A percentile compares a stretch with the other conserved stretches of the same genome.
Conservation (phyloP, 805 yeast genomes). For the Cyberlindnera saturnus region DNA sequence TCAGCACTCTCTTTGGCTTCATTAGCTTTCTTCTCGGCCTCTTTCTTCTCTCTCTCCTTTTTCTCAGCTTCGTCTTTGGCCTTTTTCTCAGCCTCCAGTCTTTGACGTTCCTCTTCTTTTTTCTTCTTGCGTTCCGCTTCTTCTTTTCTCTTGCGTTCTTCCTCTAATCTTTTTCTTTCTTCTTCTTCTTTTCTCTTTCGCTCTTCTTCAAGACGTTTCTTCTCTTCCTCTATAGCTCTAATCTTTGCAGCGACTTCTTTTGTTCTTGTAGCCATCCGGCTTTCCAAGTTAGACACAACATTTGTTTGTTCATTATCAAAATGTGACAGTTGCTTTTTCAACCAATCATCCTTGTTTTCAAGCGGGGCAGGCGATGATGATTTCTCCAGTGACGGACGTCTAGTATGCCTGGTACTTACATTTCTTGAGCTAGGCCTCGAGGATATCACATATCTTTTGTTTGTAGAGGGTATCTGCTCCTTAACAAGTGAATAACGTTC, state of each 20-base stretch:
- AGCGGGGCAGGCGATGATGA: background rate
- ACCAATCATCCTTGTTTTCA: background rate
- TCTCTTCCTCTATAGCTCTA: conserved; percentile 11
- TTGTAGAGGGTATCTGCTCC: conserved; percentile 3
- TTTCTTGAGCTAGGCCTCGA: conserved; percentile 4
- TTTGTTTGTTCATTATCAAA: conserved; percentile 1
- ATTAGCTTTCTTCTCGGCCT: conserved; percentile 15
- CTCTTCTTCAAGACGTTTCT: conserved; percentile 15
- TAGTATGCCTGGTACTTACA: conserved; percentile 5
- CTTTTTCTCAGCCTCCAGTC: conserved; percentile 9
- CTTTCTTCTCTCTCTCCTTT: conserved; percentile 18
- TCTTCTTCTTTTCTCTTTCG: conserved; percentile 12
- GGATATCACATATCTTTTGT: background rate
- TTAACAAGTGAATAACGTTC: conserved; percentile 11
- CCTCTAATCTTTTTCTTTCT: conserved; percentile 8
- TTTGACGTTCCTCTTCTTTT: conserved; percentile 9
- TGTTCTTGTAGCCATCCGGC: conserved; percentile 8
- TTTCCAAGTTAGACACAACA: conserved; percentile 9
- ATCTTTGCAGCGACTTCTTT: conserved; percentile 10
- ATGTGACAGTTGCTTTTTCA: background rate
- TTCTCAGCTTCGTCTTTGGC: conserved; percentile 23
- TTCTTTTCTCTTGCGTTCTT: conserved; percentile 20
- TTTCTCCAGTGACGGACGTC: conserved; percentile 5
- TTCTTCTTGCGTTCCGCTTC: conserved; percentile 13
- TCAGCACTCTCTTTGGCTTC: conserved; percentile 22